Conservation (phyloP, 202 grass and related monocot species). For the Setaria italica region DNA sequence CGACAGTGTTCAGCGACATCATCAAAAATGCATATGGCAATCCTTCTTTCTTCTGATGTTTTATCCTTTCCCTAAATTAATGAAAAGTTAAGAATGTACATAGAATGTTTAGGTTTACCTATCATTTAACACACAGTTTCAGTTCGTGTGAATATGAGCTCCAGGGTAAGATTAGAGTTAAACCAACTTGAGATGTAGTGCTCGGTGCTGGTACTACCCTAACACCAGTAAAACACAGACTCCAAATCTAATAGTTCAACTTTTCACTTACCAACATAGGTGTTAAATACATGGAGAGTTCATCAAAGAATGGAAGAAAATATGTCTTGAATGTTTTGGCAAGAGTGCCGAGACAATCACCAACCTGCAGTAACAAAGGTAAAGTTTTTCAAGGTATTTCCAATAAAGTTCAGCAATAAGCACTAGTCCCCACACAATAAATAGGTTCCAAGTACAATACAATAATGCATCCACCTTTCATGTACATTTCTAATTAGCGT, state of each 20-base stretch:
- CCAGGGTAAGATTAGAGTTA: neutral
- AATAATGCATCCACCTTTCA: slow-evolving; percentile 26
- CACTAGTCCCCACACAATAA: neutral
- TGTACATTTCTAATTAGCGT: slow-evolving; percentile 19
- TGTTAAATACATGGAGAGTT: slow-evolving; percentile 81
- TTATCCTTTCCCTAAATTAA: slow-evolving; percentile 76
- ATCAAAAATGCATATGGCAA: slow-evolving; percentile 80
- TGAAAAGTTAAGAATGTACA: slow-evolving; percentile 28
- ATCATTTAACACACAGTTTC: neutral
- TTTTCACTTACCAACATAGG: slow-evolving; percentile 80
- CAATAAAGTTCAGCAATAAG: slow-evolving; percentile 30
- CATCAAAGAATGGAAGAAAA: slow-evolving; percentile 90
- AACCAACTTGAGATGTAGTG: slow-evolving; percentile 15
- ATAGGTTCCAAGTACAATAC: slow-evolving; percentile 10
- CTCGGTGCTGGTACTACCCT: neutral
- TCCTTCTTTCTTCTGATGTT: slow-evolving; percentile 72
- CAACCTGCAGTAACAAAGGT: slow-evolving; percentile 63
- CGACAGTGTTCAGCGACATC: slow-evolving; percentile 89
- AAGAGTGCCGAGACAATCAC: slow-evolving; percentile 76
- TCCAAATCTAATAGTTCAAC: slow-evolving; percentile 5
- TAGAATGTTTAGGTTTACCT: neutral
- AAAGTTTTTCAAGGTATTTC: slow-evolving; percentile 25
- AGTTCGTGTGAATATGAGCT: slow-evolving; percentile 35
- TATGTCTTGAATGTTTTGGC: slow-evolving; percentile 73
- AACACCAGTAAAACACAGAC: slow-evolving; percentile 9